Conservation (phyloP, 2,329 filamentous ascomycete species). For the Microcyclosporella mali region DNA sequence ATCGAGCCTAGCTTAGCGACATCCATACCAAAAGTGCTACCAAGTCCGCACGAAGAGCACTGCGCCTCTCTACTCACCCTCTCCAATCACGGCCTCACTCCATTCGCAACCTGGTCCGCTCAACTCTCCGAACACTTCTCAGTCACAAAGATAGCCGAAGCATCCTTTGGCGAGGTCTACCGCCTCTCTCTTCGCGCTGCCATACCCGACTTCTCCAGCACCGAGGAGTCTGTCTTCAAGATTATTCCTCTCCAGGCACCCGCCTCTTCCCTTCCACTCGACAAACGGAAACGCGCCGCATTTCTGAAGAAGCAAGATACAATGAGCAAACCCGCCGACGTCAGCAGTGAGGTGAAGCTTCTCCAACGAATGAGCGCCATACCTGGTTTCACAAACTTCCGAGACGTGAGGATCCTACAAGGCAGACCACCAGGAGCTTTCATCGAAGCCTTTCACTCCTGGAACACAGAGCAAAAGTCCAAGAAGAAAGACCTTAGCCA, state of each 20-base stretch:
- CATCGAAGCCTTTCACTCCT: conserved; percentile 40
- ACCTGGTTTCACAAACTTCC: conserved; percentile 58
- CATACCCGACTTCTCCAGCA: conserved; percentile 23
- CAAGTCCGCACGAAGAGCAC: conserved; percentile 22
- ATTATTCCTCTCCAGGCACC: conserved; percentile 36
- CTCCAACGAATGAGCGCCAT: conserved; percentile 54
- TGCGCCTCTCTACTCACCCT: conserved; percentile 24
- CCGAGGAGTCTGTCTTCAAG: conserved; percentile 45
- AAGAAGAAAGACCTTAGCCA: conserved; percentile 37
- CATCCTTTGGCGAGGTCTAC: conserved; percentile 62
- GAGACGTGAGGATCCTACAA: conserved; percentile 53
- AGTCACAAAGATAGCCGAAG: conserved; percentile 58
- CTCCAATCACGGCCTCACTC: conserved; percentile 28
- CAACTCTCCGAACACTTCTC: conserved; percentile 40
- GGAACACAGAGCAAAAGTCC: conserved; percentile 39
- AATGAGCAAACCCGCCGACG: conserved; percentile 41
- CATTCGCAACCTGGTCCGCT: conserved; percentile 39
- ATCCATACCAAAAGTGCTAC: too few relatives aligned
- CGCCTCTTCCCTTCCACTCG: conserved; percentile 37
- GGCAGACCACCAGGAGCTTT: conserved; percentile 51
- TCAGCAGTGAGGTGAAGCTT: conserved; percentile 45
- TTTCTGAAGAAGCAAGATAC: conserved; percentile 37
- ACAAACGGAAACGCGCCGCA: conserved; percentile 46
- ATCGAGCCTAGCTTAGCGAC: too few relatives aligned
- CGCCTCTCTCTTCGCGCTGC: conserved; percentile 42